Base-by-base conservation (phyloP, 371 early-diverging fungal species). In the Gilbertella persicaria region DNA sequence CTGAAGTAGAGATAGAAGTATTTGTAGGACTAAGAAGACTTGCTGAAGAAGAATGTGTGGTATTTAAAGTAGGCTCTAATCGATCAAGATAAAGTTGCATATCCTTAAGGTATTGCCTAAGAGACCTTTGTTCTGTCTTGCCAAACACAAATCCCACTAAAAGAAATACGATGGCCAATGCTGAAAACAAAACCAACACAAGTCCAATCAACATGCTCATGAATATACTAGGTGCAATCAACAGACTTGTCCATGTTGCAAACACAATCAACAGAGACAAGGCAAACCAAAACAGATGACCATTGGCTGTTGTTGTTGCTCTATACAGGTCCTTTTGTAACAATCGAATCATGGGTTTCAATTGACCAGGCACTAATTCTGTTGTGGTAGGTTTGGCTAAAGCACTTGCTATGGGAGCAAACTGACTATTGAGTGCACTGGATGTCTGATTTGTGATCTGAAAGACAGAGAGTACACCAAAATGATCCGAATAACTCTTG, bases 401-500 rank as follows among this genome's bases (percentile, higher is more conserved):
- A 13, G 51, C 49, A 9, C 13, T 24, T 6, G 51, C 17, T 10
- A 40, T 5, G 2, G 43, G 54, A 8, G 58, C 36, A 38, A 29
- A 41, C 29, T 45, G 3, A 7, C 37, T 52, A 12, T 41, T 29
- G 23, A 14, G 9, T 20, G 43, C 35, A 41, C 26, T 43, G 23
- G 44, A 33, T 0, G 44, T 28, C 17, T 38, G 37, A 12, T 19
- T 45, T 5, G 19, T 23, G 19, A 55, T 49, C 5, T 47, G 45
- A 42, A 85, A 85, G 8, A 59, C 58, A 1, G 84, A 75, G 30
- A 73, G 70, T 0, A 83, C 80, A 1, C 67, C 85, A 57, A 79
- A 85, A 47, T 85, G 85, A 46, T 85, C 85, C 5, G 83, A 81
- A 52, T 68, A 69, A 42, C 75, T 73, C 64, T 60, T 63, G 17